A percentile compares a stretch with the other conserved stretches of the same genome.
Conservation (phyloP, 768 basidiomycete species). For the Austroboletus eburneus region DNA sequence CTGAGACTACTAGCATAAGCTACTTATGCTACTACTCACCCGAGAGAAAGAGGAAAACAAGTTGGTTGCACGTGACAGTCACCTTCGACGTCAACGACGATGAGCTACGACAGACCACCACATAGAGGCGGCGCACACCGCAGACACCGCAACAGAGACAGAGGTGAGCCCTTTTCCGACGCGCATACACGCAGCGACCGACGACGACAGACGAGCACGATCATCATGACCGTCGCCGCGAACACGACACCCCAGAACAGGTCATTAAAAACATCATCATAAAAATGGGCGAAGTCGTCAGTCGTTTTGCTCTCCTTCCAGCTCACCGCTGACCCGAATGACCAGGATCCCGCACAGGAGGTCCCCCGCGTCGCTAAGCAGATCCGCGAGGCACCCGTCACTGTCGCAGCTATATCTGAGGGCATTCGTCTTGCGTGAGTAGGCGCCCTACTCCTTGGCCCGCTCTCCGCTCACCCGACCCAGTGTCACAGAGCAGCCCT, state of each 20-base stretch:
- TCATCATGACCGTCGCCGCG: slow-evolving; percentile 58
- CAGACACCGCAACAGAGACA: slow-evolving; percentile 39
- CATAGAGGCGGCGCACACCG: slow-evolving; percentile 45
- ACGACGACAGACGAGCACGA: slow-evolving; percentile 53
- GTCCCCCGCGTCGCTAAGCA: slow-evolving; percentile 61
- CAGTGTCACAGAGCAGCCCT: slow-evolving; percentile 89
- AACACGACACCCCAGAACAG: slow-evolving; percentile 71
- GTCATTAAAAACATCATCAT: slow-evolving; percentile 63
- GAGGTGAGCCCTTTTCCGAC: slow-evolving; percentile 43
- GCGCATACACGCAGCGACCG: background rate
- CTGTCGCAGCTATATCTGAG: slow-evolving; percentile 63
- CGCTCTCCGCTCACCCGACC: slow-evolving; percentile 4
- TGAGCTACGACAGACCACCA: slow-evolving; percentile 55
- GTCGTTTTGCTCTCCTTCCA: slow-evolving; percentile 22
- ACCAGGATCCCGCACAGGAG: slow-evolving; percentile 68
- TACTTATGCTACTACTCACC: too few species aligned
- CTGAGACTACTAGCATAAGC: too few species aligned
- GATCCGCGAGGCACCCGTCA: slow-evolving; percentile 57
- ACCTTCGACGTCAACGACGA: too few species aligned
- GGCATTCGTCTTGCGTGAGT: slow-evolving; percentile 67
- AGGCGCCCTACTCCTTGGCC: background rate
- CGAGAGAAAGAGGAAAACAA: background rate
- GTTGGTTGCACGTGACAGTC: slow-evolving; percentile 22
- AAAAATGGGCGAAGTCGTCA: slow-evolving; percentile 78
- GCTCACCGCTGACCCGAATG: background rate